Conservation (phyloP, 179 eudicot genomes). For the Gypsophila paniculata region DNA sequence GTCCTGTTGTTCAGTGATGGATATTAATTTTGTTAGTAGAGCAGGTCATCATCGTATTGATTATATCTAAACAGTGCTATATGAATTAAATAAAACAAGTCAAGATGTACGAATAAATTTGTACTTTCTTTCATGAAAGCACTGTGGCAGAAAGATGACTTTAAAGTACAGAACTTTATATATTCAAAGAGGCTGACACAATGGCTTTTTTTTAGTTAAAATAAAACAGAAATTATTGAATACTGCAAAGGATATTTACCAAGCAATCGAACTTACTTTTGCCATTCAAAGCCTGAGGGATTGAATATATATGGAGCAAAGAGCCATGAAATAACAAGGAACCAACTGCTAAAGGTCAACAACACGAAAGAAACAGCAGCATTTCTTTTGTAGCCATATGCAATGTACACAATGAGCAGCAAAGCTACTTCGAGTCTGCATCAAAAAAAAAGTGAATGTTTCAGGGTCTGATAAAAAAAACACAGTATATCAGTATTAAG, state of each 20-base stretch:
- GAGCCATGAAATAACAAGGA: conserved; percentile 94
- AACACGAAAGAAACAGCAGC: conserved; percentile 76
- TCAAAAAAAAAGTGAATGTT: not conserved
- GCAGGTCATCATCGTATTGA: not conserved
- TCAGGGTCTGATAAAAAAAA: not conserved
- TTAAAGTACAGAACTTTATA: not conserved
- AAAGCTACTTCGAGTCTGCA: conserved; percentile 92
- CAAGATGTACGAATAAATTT: not conserved
- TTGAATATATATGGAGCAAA: conserved; percentile 96
- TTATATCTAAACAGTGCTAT: too few species aligned
- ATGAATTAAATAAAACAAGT: not conserved
- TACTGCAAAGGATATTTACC: not conserved
- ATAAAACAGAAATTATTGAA: not conserved
- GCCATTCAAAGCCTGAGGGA: conserved; percentile 99
- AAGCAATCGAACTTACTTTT: conserved; percentile 57
- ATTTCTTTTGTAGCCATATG: conserved; percentile 72
- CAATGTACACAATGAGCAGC: conserved; percentile 77
- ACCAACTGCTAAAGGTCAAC: conserved; percentile 93
- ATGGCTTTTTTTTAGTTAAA: not conserved
- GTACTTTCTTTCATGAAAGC: not conserved
- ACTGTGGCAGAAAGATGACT: too few species aligned
- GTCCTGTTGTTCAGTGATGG: conserved; percentile 49
- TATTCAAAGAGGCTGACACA: not conserved
- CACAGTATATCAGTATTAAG: not conserved
- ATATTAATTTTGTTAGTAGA: not conserved